A percentile compares a stretch with the other conserved stretches of the same genome.
Conservation (phyloP, 345 rosid genomes). For the Gossypium australe region DNA sequence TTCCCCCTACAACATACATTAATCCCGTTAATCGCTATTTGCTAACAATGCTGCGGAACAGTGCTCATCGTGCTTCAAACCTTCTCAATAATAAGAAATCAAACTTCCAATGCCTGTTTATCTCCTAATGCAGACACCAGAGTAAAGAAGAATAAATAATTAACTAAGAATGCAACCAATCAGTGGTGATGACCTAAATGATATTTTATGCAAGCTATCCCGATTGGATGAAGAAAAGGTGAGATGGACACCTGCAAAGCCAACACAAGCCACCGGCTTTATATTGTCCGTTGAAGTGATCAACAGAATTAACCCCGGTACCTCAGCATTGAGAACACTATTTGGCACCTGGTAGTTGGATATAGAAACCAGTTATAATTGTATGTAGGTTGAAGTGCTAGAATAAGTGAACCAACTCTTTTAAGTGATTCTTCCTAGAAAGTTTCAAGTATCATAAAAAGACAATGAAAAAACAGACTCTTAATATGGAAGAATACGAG, state of each 20-base stretch:
- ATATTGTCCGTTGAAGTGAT: conserved; percentile 87
- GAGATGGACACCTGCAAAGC: conserved; percentile 72
- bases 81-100: neutral
- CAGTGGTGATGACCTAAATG: neutral
- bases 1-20: conserved; percentile 35
- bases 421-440: neutral
- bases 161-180: neutral
- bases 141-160: neutral
- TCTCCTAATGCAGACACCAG: neutral
- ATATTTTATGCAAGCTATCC: neutral
- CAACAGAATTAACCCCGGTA: conserved; percentile 72
- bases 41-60: too few relatives aligned
- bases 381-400: neutral
- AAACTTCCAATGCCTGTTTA: neutral
- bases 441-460: neutral
- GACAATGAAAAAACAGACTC: too few relatives aligned
- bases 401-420: neutral
- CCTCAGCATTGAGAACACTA: conserved; percentile 76
- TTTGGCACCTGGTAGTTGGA: conserved; percentile 40
- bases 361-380: neutral
- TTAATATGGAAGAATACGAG: neutral
- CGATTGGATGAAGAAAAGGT: neutral
- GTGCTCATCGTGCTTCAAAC: too few relatives aligned
- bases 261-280: conserved; percentile 90
- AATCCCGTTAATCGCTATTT: too few relatives aligned